These are phyloP conservation scores for Thraustochytrium striatum DNA, from an alignment of 352 stramenopile species.

Conservation along the genomic window DNA sequence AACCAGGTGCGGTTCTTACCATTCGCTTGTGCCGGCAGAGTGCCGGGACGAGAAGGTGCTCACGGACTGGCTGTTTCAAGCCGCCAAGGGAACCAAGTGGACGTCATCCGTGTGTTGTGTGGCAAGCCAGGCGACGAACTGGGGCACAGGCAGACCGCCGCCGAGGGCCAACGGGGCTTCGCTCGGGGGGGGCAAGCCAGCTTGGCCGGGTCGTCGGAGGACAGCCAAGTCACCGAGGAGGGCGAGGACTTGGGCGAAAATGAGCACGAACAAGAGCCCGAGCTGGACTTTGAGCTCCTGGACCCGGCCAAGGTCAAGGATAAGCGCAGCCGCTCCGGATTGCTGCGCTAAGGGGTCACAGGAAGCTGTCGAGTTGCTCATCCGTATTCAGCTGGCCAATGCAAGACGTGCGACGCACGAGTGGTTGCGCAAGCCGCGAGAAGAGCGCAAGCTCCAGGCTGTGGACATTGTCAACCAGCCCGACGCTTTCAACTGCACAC, in stretches of 20 bases:
- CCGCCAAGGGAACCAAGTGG: conserved; percentile 35
- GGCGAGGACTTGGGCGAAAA: too few relatives aligned
- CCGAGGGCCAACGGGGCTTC: too few relatives aligned
- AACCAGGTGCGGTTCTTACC: conserved; percentile 46
- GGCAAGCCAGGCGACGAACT: not conserved
- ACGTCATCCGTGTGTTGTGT: conserved; percentile 43
- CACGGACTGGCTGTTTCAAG: conserved; percentile 44
- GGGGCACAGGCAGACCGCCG: too few relatives aligned
- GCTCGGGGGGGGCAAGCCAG: too few relatives aligned
- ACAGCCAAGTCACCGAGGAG: too few relatives aligned
- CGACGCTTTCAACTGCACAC: conserved; percentile 10
- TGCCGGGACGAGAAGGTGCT: conserved; percentile 32
- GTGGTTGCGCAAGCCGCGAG: not conserved
- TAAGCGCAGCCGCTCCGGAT: conserved; percentile 19
- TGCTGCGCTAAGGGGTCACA: not conserved
- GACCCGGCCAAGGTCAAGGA: not conserved
- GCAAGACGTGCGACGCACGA: not conserved
- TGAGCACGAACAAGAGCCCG: too few relatives aligned
- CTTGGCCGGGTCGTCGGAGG: too few relatives aligned
- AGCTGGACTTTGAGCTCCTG: too few relatives aligned
- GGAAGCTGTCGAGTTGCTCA: conserved; percentile 27
- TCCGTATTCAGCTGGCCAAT: conserved; percentile 24
- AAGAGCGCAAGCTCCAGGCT: not conserved
- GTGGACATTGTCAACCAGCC: conserved; percentile 40
- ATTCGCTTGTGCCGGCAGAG: not conserved